A percentile compares a stretch with the other conserved stretches of the same genome.
These are phyloP conservation scores for Dentipellis sp. DNA, from an alignment of 768 basidiomycete species.

Conservation along the genomic window DNA sequence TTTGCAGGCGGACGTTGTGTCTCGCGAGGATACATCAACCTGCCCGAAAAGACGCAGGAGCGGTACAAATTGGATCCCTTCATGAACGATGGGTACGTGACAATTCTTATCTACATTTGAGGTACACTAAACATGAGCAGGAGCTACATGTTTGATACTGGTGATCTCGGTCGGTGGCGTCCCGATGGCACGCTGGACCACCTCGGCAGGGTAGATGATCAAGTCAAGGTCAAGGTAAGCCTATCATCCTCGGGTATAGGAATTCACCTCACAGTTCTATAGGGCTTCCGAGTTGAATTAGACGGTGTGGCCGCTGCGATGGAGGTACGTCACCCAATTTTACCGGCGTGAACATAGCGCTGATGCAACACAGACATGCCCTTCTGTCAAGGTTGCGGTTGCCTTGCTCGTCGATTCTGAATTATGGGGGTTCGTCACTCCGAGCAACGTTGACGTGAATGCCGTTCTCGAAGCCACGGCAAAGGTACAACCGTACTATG, in stretches of 20 bases:
- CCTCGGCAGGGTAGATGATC: conserved; percentile 52
- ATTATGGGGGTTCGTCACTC: conserved; percentile 49
- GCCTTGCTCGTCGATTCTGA: conserved; percentile 42
- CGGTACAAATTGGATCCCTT: conserved; percentile 44
- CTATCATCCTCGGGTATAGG: not conserved
- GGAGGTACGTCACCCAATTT: conserved; percentile 30
- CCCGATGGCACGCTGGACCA: conserved; percentile 45
- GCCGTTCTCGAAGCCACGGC: conserved; percentile 35
- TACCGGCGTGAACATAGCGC: conserved; percentile 8
- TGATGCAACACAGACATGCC: conserved; percentile 25
- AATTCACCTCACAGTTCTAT: not conserved
- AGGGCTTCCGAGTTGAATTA: conserved; percentile 58
- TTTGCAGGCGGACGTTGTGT: conserved; percentile 60
- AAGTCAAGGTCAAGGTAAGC: conserved; percentile 51
- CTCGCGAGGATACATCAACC: conserved; percentile 44
- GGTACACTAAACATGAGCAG: not conserved
- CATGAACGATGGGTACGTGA: conserved; percentile 35
- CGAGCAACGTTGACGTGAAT: conserved; percentile 25
- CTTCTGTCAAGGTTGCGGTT: conserved; percentile 34
- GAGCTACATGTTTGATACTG: conserved; percentile 52
- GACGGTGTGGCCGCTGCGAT: conserved; percentile 54
- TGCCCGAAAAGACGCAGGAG: conserved; percentile 45
- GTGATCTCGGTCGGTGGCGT: conserved; percentile 49
- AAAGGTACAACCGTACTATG: conserved; percentile 52
- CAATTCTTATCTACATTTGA: conserved; percentile 6